A percentile compares a stretch with the other conserved stretches of the same genome.
phyloP scores from a whole-genome alignment of 352 stramenopile species.

The Phytophthora megakarya region DNA sequence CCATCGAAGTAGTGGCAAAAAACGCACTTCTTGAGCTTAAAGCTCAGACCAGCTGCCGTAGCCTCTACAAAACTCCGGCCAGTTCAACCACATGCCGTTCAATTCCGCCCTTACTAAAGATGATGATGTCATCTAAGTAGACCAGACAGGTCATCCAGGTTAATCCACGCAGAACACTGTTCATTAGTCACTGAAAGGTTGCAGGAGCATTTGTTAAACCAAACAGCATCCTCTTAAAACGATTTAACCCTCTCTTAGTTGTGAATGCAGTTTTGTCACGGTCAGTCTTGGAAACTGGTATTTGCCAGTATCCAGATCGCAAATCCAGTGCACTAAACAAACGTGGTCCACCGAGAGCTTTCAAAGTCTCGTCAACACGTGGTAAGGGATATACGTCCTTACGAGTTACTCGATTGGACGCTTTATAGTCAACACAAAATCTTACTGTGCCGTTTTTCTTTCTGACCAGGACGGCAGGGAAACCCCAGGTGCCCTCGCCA shows the following conservation, averaged over 20 bases:
- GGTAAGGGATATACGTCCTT: neutral
- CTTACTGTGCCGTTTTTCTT: neutral
- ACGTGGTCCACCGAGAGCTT: neutral
- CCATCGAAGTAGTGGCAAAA: neutral
- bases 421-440: neutral
- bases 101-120: neutral
- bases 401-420: neutral
- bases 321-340: neutral
- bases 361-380: neutral
- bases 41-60: neutral
- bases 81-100: neutral
- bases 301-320: neutral
- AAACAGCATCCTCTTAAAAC: neutral
- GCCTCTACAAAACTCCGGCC: constrained; percentile 8
- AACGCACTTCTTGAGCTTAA: neutral
- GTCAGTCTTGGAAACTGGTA: neutral
- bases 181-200: neutral
- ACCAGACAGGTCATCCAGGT: neutral
- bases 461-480: neutral
- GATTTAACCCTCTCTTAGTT: neutral
- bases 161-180: neutral
- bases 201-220: neutral
- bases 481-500: neutral
- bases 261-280: neutral
- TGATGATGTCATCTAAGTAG: neutral